These are phyloP conservation scores for Scortechinia acanthostroma DNA, from an alignment of 2,329 filamentous ascomycete genomes.

Conservation along the genomic window DNA sequence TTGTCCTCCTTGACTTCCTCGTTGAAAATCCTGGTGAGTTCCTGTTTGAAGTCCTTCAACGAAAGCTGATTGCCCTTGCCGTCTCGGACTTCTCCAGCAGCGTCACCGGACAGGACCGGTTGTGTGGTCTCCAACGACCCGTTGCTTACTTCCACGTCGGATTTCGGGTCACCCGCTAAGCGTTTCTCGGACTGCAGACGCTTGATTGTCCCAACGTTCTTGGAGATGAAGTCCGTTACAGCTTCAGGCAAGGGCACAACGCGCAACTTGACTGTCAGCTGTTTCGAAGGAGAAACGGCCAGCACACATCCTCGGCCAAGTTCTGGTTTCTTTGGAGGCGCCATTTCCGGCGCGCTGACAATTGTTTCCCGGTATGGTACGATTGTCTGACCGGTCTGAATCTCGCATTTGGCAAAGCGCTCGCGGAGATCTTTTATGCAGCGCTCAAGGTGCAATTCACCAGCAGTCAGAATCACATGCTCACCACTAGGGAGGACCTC, in stretches of 20 bases:
- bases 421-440: conserved; percentile 90
- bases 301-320: conserved; percentile 77
- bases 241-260: conserved; percentile 72
- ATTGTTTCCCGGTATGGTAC: conserved; percentile 94
- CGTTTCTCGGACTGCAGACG: conserved; percentile 64
- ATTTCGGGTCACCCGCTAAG: conserved; percentile 35
- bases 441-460: conserved; percentile 86
- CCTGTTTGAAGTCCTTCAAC: conserved; percentile 68
- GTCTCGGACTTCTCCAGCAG: conserved; percentile 11
- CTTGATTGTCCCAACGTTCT: conserved; percentile 74
- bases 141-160: conserved; percentile 17
- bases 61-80: conserved; percentile 52
- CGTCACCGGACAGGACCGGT: conserved; percentile 24
- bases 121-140: conserved; percentile 23
- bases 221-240: conserved; percentile 79
- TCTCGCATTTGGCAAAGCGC: conserved; percentile 86
- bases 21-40: conserved; percentile 64
- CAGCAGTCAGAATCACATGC: conserved; percentile 88
- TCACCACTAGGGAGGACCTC: conserved; percentile 88
- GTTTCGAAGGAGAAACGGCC: conserved; percentile 74
- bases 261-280: conserved; percentile 69
- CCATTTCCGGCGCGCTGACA: conserved; percentile 83
- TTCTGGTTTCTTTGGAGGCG: conserved; percentile 76
- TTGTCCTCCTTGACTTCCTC: conserved; percentile 53
- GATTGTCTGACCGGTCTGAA: conserved; percentile 87